Base-by-base conservation (phyloP, 1,284 basidiomycete genomes). In the Apiotrichum siamense region DNA sequence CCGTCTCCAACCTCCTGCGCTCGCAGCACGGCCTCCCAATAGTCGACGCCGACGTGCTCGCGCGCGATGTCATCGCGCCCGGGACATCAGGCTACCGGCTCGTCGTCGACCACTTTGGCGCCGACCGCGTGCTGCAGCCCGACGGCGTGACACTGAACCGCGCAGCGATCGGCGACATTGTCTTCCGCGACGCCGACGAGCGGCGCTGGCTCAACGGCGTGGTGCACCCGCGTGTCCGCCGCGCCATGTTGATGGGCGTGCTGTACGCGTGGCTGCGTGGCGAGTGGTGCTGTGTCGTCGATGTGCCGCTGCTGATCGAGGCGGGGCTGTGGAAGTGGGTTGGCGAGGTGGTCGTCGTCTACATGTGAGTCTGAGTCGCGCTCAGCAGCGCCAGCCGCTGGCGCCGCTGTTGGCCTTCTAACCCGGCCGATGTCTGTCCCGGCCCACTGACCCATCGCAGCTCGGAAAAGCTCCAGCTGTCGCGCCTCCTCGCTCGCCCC, bases 241-340 rank as follows among this genome's bases (percentile, higher is more conserved):
- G 79, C 52, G 83, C 80, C 15, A 89, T 97, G 81, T 70, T 86
- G 15, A 81, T 80, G 79, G 76, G 76, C 49, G 78, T 96, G 7
- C 42, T 91, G 43, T 75, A 76, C 51, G 78, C 77, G 57, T 98
- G 94, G 92, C 49, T 91, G 31, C 74, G 70, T 25, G 94, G 93
- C 3, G 76, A 88, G 59, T 83, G 81, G 64, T 78, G 86, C 47
- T 88, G 88, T 54, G 79, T 98, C 3, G 76, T 97, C 53, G 94
- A 97, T 70, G 87, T 97, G 7, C 94, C 94, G n/a, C 74, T 97
- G 45, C 77, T 97, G 50, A 86, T 98, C 51, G 94, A 98, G 71
- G 85, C 88, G 1, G 85, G 86, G 1, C 69, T 97, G 46, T 91
- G 87, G 84, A 83, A 81, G 65, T 87, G 82, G 77, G 87, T 93